Percentiles rank a stretch among this genome's conserved stretches.
Evolutionary conservation across 2,329 filamentous ascomycete species (phyloP).

Genomic region (Dothiorella sarmentorum): DNA sequence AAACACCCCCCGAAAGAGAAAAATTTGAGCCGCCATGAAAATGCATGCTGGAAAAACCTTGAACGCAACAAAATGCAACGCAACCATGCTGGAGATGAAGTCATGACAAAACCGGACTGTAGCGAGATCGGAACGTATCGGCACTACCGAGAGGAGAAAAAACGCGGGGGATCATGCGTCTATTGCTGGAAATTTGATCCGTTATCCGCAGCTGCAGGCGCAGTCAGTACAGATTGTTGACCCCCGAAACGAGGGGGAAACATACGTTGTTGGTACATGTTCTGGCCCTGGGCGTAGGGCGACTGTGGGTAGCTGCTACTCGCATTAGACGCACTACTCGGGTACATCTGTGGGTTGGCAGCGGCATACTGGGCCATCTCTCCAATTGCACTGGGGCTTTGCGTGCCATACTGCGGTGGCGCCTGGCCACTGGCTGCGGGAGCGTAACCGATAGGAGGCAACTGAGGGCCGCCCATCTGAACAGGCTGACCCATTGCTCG

Average conservation of each 20-base stretch:
- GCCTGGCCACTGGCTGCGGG: constrained; percentile 42
- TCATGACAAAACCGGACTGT: constrained; percentile 18
- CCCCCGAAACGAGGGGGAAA: constrained; percentile 19
- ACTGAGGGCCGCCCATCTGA: constrained; percentile 46
- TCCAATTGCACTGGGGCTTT: constrained; percentile 45
- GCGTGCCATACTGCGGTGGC: constrained; percentile 46
- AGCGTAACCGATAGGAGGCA: constrained; percentile 52
- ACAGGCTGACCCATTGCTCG: constrained; percentile 44
- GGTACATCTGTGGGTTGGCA: constrained; percentile 37
- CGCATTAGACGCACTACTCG: constrained; percentile 42
- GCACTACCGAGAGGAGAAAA: constrained; percentile 13
- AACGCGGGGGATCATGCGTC: constrained; percentile 1
- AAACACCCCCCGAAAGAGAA: constrained; percentile 34
- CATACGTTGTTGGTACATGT: constrained; percentile 47
- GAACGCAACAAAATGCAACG: constrained; percentile 18
- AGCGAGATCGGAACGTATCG: constrained; percentile 15
- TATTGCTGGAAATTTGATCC: constrained; percentile 27
- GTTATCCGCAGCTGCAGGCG: constrained; percentile 24
- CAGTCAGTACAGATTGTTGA: constrained; percentile 19
- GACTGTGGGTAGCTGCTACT: constrained; percentile 50
- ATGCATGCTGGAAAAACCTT: constrained; percentile 30
- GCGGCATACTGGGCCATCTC: constrained; percentile 49
- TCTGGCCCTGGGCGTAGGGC: constrained; percentile 45
- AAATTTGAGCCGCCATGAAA: constrained; percentile 39
- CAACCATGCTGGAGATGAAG: constrained; percentile 18